A percentile compares a stretch with the other conserved stretches of the same genome.
Conservation (phyloP, 2,329 filamentous ascomycete species). For the Calcarisporium arbuscula region DNA sequence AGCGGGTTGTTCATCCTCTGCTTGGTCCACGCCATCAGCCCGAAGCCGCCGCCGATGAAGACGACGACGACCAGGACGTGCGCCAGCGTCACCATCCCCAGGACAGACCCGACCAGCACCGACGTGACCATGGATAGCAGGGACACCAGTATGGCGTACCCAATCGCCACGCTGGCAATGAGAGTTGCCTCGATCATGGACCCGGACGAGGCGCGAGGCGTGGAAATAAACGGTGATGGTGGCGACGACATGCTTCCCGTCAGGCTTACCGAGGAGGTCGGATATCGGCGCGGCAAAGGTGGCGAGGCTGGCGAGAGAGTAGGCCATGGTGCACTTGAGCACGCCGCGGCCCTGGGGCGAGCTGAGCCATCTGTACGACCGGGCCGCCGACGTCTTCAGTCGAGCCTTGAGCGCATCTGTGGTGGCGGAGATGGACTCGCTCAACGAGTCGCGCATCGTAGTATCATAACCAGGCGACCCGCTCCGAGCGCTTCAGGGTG, state of each 20-base stretch:
- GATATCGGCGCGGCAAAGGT: conserved; percentile 71
- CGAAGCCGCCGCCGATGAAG: conserved; percentile 75
- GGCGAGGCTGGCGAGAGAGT: conserved; percentile 72
- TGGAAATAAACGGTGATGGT: conserved; percentile 91
- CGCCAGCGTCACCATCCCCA: conserved; percentile 61
- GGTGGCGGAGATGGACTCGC: too few species aligned
- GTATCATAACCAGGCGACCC: too few species aligned
- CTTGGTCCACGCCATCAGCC: conserved; percentile 78
- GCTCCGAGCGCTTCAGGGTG: too few species aligned
- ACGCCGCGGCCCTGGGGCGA: conserved; percentile 69
- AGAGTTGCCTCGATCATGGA: conserved; percentile 79
- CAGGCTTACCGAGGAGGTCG: conserved; percentile 67
- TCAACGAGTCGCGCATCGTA: too few species aligned
- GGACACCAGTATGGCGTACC: conserved; percentile 60
- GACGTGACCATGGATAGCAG: conserved; percentile 78
- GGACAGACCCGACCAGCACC: conserved; percentile 61
- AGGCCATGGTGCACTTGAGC: conserved; percentile 81
- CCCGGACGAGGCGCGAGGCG: conserved; percentile 70
- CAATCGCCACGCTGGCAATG: conserved; percentile 66
- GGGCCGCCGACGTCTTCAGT: too few species aligned
- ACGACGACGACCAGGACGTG: conserved; percentile 70
- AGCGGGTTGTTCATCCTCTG: conserved; percentile 66
- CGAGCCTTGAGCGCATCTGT: too few species aligned
- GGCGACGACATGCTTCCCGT: conserved; percentile 85
- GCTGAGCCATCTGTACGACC: conserved; percentile 44